Evolutionary conservation across 2,329 filamentous ascomycete species (phyloP).

Genomic region (Metarhizium rileyi): DNA sequence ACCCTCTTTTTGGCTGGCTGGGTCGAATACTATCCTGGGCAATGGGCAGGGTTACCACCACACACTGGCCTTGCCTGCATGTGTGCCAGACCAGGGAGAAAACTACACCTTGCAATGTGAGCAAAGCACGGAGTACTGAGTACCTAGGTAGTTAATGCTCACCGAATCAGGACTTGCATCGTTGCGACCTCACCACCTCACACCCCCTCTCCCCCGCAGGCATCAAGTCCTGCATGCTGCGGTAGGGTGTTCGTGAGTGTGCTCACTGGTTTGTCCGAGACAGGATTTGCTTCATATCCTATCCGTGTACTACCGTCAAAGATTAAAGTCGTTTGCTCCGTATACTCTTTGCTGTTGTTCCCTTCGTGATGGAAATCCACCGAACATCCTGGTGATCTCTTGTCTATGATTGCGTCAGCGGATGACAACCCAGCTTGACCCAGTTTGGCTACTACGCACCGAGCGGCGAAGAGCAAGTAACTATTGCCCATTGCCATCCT

Average conservation of each 20-base stretch:
- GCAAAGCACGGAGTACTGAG: too few relatives aligned
- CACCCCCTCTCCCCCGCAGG: too few relatives aligned
- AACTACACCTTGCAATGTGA: background rate
- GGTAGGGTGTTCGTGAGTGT: background rate
- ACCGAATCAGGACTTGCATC: background rate
- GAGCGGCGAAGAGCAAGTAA: background rate
- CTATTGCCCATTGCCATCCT: background rate
- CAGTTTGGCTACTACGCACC: background rate
- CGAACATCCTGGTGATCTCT: background rate
- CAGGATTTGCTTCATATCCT: background rate
- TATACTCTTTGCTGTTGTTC: too few relatives aligned
- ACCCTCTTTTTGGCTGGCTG: background rate
- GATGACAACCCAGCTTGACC: background rate
- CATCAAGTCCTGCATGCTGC: background rate
- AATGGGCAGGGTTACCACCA: too few relatives aligned
- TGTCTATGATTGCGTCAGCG: background rate
- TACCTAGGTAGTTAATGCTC: background rate
- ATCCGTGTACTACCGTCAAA: too few relatives aligned
- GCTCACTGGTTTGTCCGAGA: background rate
- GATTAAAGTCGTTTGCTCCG: too few relatives aligned
- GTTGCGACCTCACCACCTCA: background rate
- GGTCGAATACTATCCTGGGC: too few relatives aligned
- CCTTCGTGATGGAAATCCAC: background rate
- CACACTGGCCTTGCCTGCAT: background rate
- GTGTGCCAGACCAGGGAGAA: background rate